Percentiles rank a stretch among this genome's conserved stretches.
Conservation (phyloP, 2,329 filamentous ascomycete species). For the Zymoseptoria pseudotritici region DNA sequence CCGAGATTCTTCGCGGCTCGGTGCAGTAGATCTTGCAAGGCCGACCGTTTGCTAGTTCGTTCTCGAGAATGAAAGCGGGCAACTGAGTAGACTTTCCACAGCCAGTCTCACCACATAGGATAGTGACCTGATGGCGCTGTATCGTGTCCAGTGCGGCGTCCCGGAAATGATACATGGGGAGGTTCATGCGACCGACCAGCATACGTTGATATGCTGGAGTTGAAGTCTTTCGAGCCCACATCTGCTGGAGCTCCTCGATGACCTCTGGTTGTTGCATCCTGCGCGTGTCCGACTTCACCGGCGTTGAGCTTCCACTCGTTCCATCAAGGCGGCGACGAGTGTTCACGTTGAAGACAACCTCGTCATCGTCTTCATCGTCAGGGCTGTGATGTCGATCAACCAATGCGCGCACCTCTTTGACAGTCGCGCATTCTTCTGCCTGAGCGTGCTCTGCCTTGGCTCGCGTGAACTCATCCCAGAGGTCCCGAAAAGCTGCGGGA, state of each 20-base stretch:
- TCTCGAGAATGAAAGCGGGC: slow-evolving; percentile 86
- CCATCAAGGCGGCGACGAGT: slow-evolving; percentile 49
- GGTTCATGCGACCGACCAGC: slow-evolving; percentile 66
- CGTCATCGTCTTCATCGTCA: slow-evolving; percentile 40
- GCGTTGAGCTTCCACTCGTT: slow-evolving; percentile 28
- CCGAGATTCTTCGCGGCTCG: slow-evolving; percentile 89
- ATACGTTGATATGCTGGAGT: slow-evolving; percentile 63
- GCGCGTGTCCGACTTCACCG: slow-evolving; percentile 17
- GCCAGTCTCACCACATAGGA: slow-evolving; percentile 93
- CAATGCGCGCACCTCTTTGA: slow-evolving; percentile 62
- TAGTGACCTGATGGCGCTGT: slow-evolving; percentile 74
- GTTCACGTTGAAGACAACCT: slow-evolving; percentile 65
- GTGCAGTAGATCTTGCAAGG: slow-evolving; percentile 92
- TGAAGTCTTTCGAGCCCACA: slow-evolving; percentile 48
- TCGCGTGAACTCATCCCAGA: slow-evolving; percentile 73
- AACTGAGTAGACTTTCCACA: slow-evolving; percentile 97
- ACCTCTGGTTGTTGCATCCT: slow-evolving; percentile 6
- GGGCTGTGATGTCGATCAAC: slow-evolving; percentile 51
- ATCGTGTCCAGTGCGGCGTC: slow-evolving; percentile 70
- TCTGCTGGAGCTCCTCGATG: slow-evolving; percentile 38
- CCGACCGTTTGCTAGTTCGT: slow-evolving; percentile 72
- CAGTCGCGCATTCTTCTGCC: slow-evolving; percentile 57
- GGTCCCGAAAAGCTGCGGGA: slow-evolving; percentile 71
- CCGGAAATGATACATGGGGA: slow-evolving; percentile 86
- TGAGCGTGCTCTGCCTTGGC: slow-evolving; percentile 64